phyloP scores from a whole-genome alignment of 2,329 filamentous ascomycete genomes.

The Cytospora leucostoma region DNA sequence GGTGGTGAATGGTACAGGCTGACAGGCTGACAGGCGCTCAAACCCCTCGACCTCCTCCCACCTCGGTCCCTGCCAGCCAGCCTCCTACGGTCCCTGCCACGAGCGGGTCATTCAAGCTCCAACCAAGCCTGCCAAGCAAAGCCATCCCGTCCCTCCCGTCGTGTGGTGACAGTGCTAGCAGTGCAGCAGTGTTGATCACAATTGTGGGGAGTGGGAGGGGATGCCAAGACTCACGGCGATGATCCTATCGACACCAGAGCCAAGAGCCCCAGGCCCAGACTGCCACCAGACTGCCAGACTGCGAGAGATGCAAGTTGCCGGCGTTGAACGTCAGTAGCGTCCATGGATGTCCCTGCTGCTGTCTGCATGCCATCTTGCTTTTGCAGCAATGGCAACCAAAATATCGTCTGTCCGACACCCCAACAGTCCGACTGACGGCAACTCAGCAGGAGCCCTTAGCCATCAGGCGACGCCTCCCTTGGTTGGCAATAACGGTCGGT shows the following conservation, averaged over 20 bases:
- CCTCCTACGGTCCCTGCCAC: too few relatives aligned
- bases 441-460: conserved; percentile 1
- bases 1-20: too few relatives aligned
- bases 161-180: too few relatives aligned
- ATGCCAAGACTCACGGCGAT: background rate
- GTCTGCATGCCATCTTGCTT: conserved; percentile 8
- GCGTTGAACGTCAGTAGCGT: background rate
- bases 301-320: background rate
- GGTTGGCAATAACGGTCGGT: background rate
- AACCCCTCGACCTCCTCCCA: too few relatives aligned
- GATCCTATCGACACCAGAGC: background rate
- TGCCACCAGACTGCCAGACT: background rate
- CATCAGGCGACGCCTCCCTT: conserved; percentile 8
- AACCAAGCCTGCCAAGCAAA: too few relatives aligned
- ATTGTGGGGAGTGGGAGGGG: background rate
- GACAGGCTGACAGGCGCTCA: too few relatives aligned
- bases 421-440: background rate
- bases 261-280: background rate
- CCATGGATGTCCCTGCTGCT: background rate
- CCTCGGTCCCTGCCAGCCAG: too few relatives aligned
- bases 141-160: too few relatives aligned
- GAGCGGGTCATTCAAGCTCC: too few relatives aligned
- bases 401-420: background rate
- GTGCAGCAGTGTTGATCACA: too few relatives aligned
- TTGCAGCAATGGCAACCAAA: conserved; percentile 3